Evolutionary conservation across 495 filamentous ascomycete species (phyloP), one percentile per base, ranked within the genome.

Genomic region (Pseudoneurospora amorphoporcata): DNA sequence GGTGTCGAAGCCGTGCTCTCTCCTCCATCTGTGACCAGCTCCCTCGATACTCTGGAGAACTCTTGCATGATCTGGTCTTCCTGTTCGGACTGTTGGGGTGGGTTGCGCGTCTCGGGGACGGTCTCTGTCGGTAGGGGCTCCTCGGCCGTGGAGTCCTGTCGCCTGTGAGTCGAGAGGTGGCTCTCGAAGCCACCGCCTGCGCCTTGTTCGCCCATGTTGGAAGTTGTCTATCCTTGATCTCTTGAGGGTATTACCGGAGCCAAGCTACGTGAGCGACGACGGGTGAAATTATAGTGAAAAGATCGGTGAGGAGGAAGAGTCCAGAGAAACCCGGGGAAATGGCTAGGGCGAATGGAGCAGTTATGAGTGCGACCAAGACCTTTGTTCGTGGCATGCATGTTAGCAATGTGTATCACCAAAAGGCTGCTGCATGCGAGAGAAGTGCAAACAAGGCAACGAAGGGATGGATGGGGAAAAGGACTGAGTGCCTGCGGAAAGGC

Each of bases 151-250:
- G 80, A 82, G 19, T 82, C 78, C 68, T 80, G 78, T 72, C 79
- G 75, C 70, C 78, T 75, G 73, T 82, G 80, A 39, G 77, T 81
- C 19, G 83, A 77, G 73, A 84, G 78, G 72, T 83, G 83, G 76
- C 81, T 84, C 72, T 81, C 82, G 61, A 84, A 75, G 41, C 83
- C 83, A 16, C 84, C 82, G 37, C 82, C 81, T 40, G 81, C 79
- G 71, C 82, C 82, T 80, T 85, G 83, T 42, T 85, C 83, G 72
- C 77, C 79, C 83, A 85, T 85, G n/a, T 77, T 77, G 35, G 35
- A 29, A 37, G 65, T 65, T 5, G 47, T 10, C 47, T 58, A 58
- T 58, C 47, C 47, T 32, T 29, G 47, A 14, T 58, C 23, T 58
- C 14, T 65, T 29, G 53, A 32, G 53, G 53, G 29, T 65, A 35